phyloP scores from a whole-genome alignment of 2,329 filamentous ascomycete genomes.

The Ceratocystis smalleyi region DNA sequence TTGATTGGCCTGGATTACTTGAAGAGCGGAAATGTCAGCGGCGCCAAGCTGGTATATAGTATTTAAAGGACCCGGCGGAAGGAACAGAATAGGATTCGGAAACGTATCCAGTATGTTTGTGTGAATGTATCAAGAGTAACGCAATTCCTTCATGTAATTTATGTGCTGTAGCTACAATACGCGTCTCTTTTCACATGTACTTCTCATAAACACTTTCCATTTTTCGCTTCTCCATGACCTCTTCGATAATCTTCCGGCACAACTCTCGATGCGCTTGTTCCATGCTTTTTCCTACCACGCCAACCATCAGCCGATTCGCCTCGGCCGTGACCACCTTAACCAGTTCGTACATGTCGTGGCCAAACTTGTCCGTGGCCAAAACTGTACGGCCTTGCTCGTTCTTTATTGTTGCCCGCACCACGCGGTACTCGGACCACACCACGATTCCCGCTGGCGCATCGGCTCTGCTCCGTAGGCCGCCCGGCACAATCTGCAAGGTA shows the following conservation, averaged over 20 bases:
- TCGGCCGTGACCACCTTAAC: constrained; percentile 24
- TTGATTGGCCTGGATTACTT: constrained; percentile 25
- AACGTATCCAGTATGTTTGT: background rate
- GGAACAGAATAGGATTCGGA: background rate
- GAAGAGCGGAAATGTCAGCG: constrained; percentile 26
- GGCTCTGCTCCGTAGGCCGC: constrained; percentile 30
- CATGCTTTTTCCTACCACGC: constrained; percentile 24
- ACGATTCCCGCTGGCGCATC: constrained; percentile 30
- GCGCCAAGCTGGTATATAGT: constrained; percentile 32
- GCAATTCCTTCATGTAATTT: background rate
- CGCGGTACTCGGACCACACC: constrained; percentile 27
- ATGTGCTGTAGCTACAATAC: background rate
- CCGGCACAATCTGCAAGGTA: constrained; percentile 29
- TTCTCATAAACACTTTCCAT: background rate
- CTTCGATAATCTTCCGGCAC: constrained; percentile 23
- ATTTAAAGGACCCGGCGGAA: constrained; percentile 16
- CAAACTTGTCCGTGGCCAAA: constrained; percentile 13
- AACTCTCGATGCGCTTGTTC: constrained; percentile 23
- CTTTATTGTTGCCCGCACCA: constrained; percentile 3
- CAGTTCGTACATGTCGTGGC: constrained; percentile 24
- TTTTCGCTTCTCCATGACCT: constrained; percentile 20
- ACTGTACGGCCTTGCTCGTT: constrained; percentile 1
- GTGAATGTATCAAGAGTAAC: background rate
- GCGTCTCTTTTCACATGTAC: background rate
- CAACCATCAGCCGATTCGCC: constrained; percentile 25